These are phyloP conservation scores for Paramecium primaurelia DNA, from an alignment of 73 alveolate genomes.

Conservation along the genomic window DNA sequence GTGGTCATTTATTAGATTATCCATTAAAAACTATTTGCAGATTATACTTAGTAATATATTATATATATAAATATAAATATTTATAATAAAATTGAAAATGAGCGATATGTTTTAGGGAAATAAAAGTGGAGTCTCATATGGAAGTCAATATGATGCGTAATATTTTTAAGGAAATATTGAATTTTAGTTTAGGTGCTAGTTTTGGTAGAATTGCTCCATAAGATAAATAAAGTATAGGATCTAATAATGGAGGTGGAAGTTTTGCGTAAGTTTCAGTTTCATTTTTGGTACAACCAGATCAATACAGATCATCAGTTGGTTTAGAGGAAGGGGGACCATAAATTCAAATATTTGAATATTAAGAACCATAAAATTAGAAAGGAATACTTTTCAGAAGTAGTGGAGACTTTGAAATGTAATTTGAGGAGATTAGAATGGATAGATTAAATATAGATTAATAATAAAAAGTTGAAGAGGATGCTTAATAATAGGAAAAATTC, in stretches of 20 bases:
- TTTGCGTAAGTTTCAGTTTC: neutral
- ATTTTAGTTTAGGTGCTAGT: neutral
- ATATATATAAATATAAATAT: neutral
- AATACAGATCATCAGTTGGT: constrained; percentile 38
- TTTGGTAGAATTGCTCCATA: neutral
- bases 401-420: constrained; percentile 40
- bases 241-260: neutral
- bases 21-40: neutral
- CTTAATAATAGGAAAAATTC: neutral
- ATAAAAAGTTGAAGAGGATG: neutral
- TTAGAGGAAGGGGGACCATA: neutral
- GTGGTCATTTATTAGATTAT: neutral
- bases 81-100: neutral
- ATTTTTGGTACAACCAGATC: neutral
- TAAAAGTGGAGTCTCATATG: neutral
- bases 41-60: neutral
- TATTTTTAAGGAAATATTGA: neutral
- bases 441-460: neutral
- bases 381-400: constrained; percentile 10
- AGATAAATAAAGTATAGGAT: neutral
- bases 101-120: neutral
- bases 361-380: constrained; percentile 22
- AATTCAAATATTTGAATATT: neutral
- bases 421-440: constrained; percentile 36
- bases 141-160: neutral